These are phyloP conservation scores for Maudiozyma barnettii DNA, from an alignment of 805 yeast genomes.

Conservation along the genomic window DNA sequence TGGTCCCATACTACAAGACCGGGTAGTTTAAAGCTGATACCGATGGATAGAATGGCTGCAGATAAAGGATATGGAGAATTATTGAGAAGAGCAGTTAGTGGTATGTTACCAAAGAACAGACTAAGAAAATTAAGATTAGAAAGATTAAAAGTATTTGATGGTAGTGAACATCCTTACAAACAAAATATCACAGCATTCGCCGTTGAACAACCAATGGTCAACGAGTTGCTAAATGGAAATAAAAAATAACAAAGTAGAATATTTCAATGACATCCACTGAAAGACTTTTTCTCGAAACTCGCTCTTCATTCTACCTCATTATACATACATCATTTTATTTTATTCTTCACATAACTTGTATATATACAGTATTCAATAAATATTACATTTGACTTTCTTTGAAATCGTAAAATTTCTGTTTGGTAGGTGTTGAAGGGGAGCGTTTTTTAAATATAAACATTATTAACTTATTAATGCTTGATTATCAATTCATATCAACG, in stretches of 20 bases:
- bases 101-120: slow-evolving; percentile 92
- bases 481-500: neutral
- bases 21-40: slow-evolving; percentile 73
- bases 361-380: neutral
- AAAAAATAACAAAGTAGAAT: neutral
- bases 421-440: too few relatives aligned
- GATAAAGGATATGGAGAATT: slow-evolving; percentile 87
- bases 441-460: too few relatives aligned
- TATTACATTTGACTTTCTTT: neutral
- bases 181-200: slow-evolving; percentile 78
- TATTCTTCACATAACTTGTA: neutral
- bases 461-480: too few relatives aligned
- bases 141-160: slow-evolving; percentile 81
- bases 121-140: slow-evolving; percentile 69
- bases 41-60: slow-evolving; percentile 67
- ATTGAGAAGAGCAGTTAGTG: slow-evolving; percentile 78
- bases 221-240: slow-evolving; percentile 29
- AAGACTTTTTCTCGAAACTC: too few relatives aligned
- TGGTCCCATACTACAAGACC: slow-evolving; percentile 87
- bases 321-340: neutral
- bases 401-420: neutral
- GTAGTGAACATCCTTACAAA: slow-evolving; percentile 77
- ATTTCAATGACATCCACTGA: too few relatives aligned
- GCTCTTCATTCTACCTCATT: neutral
- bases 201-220: slow-evolving; percentile 44